A percentile compares a stretch with the other conserved stretches of the same genome.
These are phyloP conservation scores for Funneliformis mosseae DNA, from an alignment of 192 early-diverging fungal genomes.

Conservation along the genomic window DNA sequence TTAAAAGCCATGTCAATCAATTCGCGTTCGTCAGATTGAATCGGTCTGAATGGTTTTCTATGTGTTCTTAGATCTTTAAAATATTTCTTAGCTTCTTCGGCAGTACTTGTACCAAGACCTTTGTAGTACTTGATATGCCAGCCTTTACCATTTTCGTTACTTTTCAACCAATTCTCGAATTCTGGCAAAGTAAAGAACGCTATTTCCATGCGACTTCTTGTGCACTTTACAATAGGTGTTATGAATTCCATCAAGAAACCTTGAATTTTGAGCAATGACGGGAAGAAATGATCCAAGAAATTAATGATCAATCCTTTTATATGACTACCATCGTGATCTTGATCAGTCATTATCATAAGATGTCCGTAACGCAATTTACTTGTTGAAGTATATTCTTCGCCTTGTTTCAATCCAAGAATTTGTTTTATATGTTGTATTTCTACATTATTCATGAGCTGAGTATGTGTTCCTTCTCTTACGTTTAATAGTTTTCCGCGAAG, in stretches of 20 bases:
- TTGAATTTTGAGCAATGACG: slow-evolving; percentile 84
- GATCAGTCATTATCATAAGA: slow-evolving; percentile 99
- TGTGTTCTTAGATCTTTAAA: slow-evolving; percentile 83
- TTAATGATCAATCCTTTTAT: slow-evolving; percentile 98
- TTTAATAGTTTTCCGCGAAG: slow-evolving; percentile 97
- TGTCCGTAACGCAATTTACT: slow-evolving; percentile 88
- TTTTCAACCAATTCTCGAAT: slow-evolving; percentile 81
- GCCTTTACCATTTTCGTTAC: slow-evolving; percentile 68
- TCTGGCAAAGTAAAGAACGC: slow-evolving; percentile 93
- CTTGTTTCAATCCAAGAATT: slow-evolving; percentile 93
- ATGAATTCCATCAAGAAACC: slow-evolving; percentile 96
- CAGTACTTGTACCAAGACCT: slow-evolving; percentile 89
- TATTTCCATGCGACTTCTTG: slow-evolving; percentile 23
- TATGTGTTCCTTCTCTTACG: slow-evolving; percentile 81
- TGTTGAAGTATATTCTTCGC: slow-evolving; percentile 72
- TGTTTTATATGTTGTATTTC: slow-evolving; percentile 90
- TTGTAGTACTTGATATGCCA: slow-evolving; percentile 97
- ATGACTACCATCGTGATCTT: slow-evolving; percentile 93
- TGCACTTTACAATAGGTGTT: slow-evolving; percentile 76
- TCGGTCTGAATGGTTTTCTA: slow-evolving; percentile 73
- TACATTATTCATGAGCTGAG: slow-evolving; percentile 73
- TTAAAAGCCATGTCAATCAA: slow-evolving; percentile 97
- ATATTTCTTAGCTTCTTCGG: slow-evolving; percentile 86
- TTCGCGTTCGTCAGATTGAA: slow-evolving; percentile 60
- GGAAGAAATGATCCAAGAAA: slow-evolving; percentile 93